Conservation (phyloP, 305 asterid species). For the Solanum hybrid region DNA sequence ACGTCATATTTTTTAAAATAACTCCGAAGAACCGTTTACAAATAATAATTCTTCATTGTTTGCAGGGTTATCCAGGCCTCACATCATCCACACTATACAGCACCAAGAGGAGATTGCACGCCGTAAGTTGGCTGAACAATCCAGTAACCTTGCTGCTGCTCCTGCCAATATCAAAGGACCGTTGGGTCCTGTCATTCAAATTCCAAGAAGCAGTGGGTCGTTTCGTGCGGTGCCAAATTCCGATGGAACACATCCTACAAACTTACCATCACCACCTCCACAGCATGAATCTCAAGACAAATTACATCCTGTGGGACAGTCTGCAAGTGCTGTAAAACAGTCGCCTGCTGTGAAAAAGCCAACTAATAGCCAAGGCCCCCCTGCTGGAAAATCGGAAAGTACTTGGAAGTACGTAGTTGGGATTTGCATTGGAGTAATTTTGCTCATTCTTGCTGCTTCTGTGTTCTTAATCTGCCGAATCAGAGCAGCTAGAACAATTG, state of each 20-base stretch:
- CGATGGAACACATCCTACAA: conserved; percentile 19
- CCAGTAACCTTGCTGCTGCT: conserved; percentile 52
- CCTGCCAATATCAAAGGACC: conserved; percentile 28
- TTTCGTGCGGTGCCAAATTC: conserved; percentile 59
- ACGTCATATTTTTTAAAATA: background rate
- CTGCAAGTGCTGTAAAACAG: conserved; percentile 10
- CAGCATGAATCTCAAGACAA: conserved; percentile 4
- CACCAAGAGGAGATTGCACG: conserved; percentile 32
- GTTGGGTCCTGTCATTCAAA: conserved; percentile 15
- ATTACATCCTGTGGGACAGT: background rate
- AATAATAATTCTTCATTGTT: background rate
- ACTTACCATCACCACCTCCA: conserved; percentile 19
- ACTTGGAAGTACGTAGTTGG: conserved; percentile 40
- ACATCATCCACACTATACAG: conserved; percentile 12
- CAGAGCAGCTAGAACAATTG: conserved; percentile 47
- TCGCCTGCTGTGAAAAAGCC: conserved; percentile 14
- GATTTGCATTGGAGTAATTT: conserved; percentile 28
- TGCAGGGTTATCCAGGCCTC: conserved; percentile 32
- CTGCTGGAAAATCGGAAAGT: conserved; percentile 14
- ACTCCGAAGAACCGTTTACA: background rate
- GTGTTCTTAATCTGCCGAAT: conserved; percentile 40
- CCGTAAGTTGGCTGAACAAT: conserved; percentile 54
- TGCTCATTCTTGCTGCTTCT: conserved; percentile 31
- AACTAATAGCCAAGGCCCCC: conserved; percentile 8
- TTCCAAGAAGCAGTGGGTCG: conserved; percentile 84